These are phyloP conservation scores for Linum trigynum DNA, from an alignment of 345 rosid species.

Conservation along the genomic window DNA sequence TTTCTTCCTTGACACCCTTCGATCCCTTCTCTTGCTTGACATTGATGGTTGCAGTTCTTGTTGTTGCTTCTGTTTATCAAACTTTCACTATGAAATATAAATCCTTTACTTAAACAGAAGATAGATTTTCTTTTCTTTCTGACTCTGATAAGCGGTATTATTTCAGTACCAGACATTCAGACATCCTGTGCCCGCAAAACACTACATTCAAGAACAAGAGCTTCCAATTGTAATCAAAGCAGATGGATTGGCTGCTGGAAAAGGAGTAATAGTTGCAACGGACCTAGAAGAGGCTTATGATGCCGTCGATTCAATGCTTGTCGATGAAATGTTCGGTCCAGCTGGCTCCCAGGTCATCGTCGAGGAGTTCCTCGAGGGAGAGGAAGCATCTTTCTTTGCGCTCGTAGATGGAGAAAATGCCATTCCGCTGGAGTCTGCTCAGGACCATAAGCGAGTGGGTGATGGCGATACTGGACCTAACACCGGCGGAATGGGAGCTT, in stretches of 20 bases:
- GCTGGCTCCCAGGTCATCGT: conserved; percentile 68
- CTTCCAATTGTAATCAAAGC: conserved; percentile 82
- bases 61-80: too few species aligned
- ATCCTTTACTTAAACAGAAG: too few species aligned
- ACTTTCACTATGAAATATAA: too few species aligned
- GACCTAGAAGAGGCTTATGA: conserved; percentile 68
- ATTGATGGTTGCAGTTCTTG: too few species aligned
- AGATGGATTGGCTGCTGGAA: conserved; percentile 95
- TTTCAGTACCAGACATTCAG: conserved; percentile 63
- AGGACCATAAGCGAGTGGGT: conserved; percentile 92
- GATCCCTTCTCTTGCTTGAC: too few species aligned
- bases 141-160: conserved; percentile 5
- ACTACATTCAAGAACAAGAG: conserved; percentile 66
- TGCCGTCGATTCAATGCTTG: conserved; percentile 87
- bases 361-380: conserved; percentile 86
- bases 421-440: conserved; percentile 87
- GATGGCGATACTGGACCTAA: conserved; percentile 94
- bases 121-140: too few species aligned
- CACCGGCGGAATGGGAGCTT: conserved; percentile 98
- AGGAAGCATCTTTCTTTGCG: conserved; percentile 92
- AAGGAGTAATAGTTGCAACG: conserved; percentile 85
- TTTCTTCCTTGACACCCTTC: neutral
- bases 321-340: conserved; percentile 68
- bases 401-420: conserved; percentile 93
- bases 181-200: conserved; percentile 59